Percentiles rank a stretch among this genome's conserved stretches.
Conservation (phyloP, 306 rosid genomes). For the Purshia tridentata region DNA sequence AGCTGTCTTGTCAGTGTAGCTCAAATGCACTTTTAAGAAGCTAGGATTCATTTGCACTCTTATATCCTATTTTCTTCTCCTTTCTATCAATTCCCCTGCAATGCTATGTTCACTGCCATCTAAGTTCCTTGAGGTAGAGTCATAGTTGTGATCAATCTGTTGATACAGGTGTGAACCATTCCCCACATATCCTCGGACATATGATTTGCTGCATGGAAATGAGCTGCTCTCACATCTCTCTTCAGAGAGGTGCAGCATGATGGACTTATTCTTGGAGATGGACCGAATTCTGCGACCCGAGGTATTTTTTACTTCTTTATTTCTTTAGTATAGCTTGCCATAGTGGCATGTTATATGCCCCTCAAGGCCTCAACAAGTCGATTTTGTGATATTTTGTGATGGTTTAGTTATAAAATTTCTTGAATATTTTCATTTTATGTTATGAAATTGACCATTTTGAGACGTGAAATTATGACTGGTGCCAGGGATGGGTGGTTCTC, state of each 20-base stretch:
- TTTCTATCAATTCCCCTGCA: background rate
- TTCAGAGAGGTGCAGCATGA: constrained; percentile 73
- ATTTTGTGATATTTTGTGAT: background rate
- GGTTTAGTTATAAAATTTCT: background rate
- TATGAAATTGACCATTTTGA: constrained; percentile 17
- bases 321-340: background rate
- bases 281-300: constrained; percentile 96
- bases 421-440: background rate
- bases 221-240: constrained; percentile 73
- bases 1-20: background rate
- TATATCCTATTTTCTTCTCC: background rate
- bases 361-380: background rate
- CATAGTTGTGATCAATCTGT: constrained; percentile 26
- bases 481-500: constrained; percentile 89
- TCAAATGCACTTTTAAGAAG: background rate
- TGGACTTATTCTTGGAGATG: constrained; percentile 86
- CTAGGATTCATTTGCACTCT: background rate
- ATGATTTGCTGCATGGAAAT: constrained; percentile 85
- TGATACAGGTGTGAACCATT: constrained; percentile 90
- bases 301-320: constrained; percentile 34
- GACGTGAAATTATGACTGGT: constrained; percentile 14
- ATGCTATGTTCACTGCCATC: background rate
- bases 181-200: constrained; percentile 96
- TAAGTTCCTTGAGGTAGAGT: constrained; percentile 13
- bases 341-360: background rate